Conservation (phyloP, 177 flowering plant genomes). For the Vitis hybrid region DNA sequence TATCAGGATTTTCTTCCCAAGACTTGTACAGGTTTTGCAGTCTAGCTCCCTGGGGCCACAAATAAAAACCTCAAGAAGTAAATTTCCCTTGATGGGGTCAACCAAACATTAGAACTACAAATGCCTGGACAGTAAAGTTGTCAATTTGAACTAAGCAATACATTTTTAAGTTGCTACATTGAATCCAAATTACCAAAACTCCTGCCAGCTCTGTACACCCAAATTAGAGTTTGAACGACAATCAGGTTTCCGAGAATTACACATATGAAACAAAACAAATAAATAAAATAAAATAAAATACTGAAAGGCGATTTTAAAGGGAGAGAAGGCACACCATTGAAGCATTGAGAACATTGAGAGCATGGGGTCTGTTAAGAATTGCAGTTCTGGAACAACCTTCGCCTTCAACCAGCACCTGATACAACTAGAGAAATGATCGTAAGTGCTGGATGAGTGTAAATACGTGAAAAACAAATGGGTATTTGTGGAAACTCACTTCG, state of each 20-base stretch:
- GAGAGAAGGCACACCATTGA: slow-evolving; percentile 31
- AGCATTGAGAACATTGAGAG: slow-evolving; percentile 55
- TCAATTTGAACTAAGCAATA: too few relatives aligned
- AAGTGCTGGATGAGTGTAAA: too few relatives aligned
- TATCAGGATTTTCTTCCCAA: slow-evolving; percentile 62
- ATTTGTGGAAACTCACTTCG: too few relatives aligned
- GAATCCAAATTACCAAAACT: too few relatives aligned
- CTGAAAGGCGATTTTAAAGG: neutral
- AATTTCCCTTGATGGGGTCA: neutral
- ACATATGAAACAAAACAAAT: too few relatives aligned
- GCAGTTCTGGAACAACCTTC: slow-evolving; percentile 54
- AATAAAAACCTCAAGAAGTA: neutral
- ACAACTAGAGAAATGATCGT: neutral
- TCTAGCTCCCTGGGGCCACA: slow-evolving; percentile 40
- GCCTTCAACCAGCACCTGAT: slow-evolving; percentile 53
- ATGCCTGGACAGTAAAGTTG: too few relatives aligned
- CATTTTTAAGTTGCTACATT: too few relatives aligned
- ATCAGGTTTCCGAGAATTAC: neutral
- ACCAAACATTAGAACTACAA: too few relatives aligned
- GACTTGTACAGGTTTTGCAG: slow-evolving; percentile 42
- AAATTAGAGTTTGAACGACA: too few relatives aligned
- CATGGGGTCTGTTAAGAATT: slow-evolving; percentile 57
- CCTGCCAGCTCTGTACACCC: neutral
- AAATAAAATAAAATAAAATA: neutral
- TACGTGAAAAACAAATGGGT: too few relatives aligned